Evolutionary conservation across 805 yeast genomes (phyloP).

Genomic region (Kluyveromyces lactis): DNA sequence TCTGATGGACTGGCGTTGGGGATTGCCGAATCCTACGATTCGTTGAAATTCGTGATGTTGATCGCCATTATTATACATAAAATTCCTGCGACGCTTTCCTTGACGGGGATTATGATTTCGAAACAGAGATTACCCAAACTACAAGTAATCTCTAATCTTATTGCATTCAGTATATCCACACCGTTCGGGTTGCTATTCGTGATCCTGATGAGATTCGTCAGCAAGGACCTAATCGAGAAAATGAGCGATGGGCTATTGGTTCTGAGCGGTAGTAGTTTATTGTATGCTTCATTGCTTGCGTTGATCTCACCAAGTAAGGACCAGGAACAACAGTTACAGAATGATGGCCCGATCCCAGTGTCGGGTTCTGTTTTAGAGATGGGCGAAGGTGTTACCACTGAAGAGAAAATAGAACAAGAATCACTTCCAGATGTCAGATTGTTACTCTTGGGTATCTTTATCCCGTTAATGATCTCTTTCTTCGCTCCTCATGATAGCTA

Average conservation of each 20-base stretch:
- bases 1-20: slow-evolving; percentile 62
- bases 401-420: neutral
- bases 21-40: slow-evolving; percentile 36
- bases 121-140: slow-evolving; percentile 31
- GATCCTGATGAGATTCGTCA: slow-evolving; percentile 18
- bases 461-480: neutral
- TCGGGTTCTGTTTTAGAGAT: neutral
- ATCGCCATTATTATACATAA: slow-evolving; percentile 56
- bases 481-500: neutral
- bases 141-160: slow-evolving; percentile 39
- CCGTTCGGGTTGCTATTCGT: slow-evolving; percentile 27
- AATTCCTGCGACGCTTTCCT: slow-evolving; percentile 56
- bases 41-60: slow-evolving; percentile 36
- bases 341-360: neutral
- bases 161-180: slow-evolving; percentile 29
- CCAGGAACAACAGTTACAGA: neutral
- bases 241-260: slow-evolving; percentile 26
- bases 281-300: slow-evolving; percentile 30
- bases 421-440: neutral
- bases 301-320: slow-evolving; percentile 13
- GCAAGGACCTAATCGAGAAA: slow-evolving; percentile 23
- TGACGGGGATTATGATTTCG: slow-evolving; percentile 40
- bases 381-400: neutral
- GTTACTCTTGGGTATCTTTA: neutral
- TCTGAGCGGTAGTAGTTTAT: slow-evolving; percentile 29